Base-by-base conservation (phyloP, 345 rosid species). In the Erucastrum elatum region DNA sequence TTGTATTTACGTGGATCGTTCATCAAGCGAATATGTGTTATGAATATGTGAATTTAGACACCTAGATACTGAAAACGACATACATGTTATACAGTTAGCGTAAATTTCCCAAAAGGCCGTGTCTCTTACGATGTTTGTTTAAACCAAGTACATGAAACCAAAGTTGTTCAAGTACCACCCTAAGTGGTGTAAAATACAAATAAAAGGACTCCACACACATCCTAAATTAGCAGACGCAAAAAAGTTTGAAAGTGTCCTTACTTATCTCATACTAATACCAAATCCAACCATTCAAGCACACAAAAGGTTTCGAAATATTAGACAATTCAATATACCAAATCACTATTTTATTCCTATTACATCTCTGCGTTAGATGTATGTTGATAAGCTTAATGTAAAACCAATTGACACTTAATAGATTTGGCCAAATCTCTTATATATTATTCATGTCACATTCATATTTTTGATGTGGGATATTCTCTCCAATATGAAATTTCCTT, bases 81-180 rank as follows among this genome's bases (percentile, higher is more conserved):
- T 75, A 12, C 71, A 80, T 74, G 37, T 15, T 44, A 17, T 41
- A 46, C 17, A 70, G 34, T 62, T 29, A 16, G 55, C 56, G 55
- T 72, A 21, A 71, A 29, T 8, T 46, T 49, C 41, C 46, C 25
- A 49, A 64, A 66, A 79, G 30, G 55, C 44, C 77, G 77, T 79
- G 13, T 35, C 16, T 46, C 5, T 33, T 73, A 79, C 70, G 82
- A 1, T 79, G 82, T 68, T 74, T 68, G 78, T 79, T 73, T 61
- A 61, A 49, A 74, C 82, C 82, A 79, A 61, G 68, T 79, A 68
- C 75, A 79, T 68, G 75, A 79, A 68, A 79, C 69, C 16, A 72
- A 74, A 60, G 56, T 25, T 73, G 16, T 35, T 67, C 58, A 10
- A 25, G 70, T 73, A 66, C 37, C 17, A 27, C 61, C 49, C n/a